Conservation (phyloP, 192 early-diverging fungal species). For the Linnemannia zychae region DNA sequence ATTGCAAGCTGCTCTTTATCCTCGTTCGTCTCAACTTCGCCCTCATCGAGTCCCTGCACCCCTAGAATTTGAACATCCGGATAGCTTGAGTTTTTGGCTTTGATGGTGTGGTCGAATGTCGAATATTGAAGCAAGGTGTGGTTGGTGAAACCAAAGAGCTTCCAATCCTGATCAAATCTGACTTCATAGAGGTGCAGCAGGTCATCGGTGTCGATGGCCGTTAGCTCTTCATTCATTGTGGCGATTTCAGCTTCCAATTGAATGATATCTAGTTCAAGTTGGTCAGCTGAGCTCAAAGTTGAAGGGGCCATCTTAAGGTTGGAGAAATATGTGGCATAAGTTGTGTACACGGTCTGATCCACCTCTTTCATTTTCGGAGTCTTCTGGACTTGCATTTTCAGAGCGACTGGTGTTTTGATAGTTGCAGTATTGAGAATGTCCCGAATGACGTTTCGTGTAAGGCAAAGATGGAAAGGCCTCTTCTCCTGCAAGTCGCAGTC, state of each 20-base stretch:
- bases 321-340: neutral
- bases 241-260: neutral
- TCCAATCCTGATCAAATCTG: constrained; percentile 13
- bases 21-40: neutral
- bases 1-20: no score
- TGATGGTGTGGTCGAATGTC: constrained; percentile 2
- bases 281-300: neutral
- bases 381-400: neutral
- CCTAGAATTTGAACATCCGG: neutral
- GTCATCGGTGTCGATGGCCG: constrained; percentile 4
- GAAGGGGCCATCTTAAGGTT: neutral
- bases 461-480: neutral
- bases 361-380: neutral
- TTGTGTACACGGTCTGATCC: neutral
- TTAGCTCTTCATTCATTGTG: neutral
- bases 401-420: constrained; percentile 14
- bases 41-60: neutral
- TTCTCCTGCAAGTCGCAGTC: constrained; percentile 4
- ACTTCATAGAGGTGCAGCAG: constrained; percentile 21
- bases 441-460: constrained; percentile 10
- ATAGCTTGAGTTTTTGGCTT: neutral
- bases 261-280: constrained; percentile 3
- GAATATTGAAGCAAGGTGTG: constrained; percentile 9
- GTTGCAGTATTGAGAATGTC: constrained; percentile 14
- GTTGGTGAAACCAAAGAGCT: constrained; percentile 10